Conservation (phyloP, 1,284 basidiomycete genomes). For the Prillingera fragicola region DNA sequence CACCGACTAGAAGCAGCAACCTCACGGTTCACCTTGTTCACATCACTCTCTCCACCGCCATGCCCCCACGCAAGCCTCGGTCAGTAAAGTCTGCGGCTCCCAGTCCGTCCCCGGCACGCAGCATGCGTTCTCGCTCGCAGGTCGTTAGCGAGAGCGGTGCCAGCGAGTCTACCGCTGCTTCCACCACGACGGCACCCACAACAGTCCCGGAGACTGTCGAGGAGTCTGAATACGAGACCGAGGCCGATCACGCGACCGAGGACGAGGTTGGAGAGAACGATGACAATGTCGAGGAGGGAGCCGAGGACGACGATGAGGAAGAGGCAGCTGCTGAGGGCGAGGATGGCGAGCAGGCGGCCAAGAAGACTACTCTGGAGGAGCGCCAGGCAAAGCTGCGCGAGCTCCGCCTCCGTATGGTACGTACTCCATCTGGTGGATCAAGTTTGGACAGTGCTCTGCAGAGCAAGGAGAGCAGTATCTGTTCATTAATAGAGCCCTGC, state of each 20-base stretch:
- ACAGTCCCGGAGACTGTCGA: slow-evolving; percentile 8
- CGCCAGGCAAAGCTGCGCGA: slow-evolving; percentile 69
- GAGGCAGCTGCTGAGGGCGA: slow-evolving; percentile 17
- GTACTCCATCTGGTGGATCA: too few species aligned
- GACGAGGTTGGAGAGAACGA: slow-evolving; percentile 9
- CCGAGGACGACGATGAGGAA: slow-evolving; percentile 7
- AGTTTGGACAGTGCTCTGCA: background rate
- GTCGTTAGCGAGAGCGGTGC: background rate
- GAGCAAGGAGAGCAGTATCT: background rate
- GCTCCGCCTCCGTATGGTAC: slow-evolving; percentile 69
- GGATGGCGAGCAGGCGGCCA: slow-evolving; percentile 13
- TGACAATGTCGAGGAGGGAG: slow-evolving; percentile 10
- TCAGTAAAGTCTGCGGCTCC: slow-evolving; percentile 34
- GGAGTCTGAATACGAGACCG: slow-evolving; percentile 10
- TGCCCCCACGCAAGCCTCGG: slow-evolving; percentile 24
- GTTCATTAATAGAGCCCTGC: too few species aligned
- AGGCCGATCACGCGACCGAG: slow-evolving; percentile 5
- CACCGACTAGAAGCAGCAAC: too few species aligned
- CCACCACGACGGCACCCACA: slow-evolving; percentile 4
- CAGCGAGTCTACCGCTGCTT: slow-evolving; percentile 6
- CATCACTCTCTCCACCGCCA: too few species aligned
- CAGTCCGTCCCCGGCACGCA: slow-evolving; percentile 24
- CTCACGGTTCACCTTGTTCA: too few species aligned
- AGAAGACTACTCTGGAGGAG: slow-evolving; percentile 55
- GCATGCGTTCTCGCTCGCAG: slow-evolving; percentile 3